These are phyloP conservation scores for Collybia sordida DNA, from an alignment of 768 basidiomycete genomes.

Conservation along the genomic window DNA sequence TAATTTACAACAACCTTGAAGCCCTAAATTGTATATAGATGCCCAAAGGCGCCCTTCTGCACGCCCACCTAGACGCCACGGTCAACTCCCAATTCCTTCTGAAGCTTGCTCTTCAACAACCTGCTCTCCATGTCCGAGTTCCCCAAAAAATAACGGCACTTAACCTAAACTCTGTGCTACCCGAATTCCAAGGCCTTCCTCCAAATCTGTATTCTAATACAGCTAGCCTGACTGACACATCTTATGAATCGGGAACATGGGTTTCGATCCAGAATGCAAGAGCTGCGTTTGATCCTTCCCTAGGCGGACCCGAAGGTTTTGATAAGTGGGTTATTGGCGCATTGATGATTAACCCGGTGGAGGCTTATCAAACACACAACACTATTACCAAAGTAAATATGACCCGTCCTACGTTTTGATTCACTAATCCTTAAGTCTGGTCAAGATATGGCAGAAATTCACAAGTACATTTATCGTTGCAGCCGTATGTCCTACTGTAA, in stretches of 20 bases:
- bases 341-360: conserved; percentile 66
- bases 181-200: conserved; percentile 54
- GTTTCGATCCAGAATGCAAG: conserved; percentile 55
- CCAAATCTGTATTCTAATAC: conserved; percentile 26
- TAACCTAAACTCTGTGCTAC: conserved; percentile 43
- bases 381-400: conserved; percentile 57
- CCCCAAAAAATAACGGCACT: conserved; percentile 34
- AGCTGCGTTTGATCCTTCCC: conserved; percentile 41
- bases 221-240: conserved; percentile 35
- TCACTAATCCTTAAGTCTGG: background rate
- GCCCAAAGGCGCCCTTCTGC: conserved; percentile 79
- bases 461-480: conserved; percentile 49
- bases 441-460: conserved; percentile 81
- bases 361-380: conserved; percentile 74
- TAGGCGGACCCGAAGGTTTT: conserved; percentile 67
- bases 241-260: conserved; percentile 51
- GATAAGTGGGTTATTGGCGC: conserved; percentile 62
- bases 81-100: conserved; percentile 56
- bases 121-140: conserved; percentile 59
- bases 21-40: conserved; percentile 40
- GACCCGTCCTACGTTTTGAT: background rate
- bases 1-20: background rate
- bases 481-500: conserved; percentile 27
- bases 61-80: conserved; percentile 75
- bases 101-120: conserved; percentile 52